Conservation (phyloP, 2,329 filamentous ascomycete genomes). For the Colletotrichum spinosum region DNA sequence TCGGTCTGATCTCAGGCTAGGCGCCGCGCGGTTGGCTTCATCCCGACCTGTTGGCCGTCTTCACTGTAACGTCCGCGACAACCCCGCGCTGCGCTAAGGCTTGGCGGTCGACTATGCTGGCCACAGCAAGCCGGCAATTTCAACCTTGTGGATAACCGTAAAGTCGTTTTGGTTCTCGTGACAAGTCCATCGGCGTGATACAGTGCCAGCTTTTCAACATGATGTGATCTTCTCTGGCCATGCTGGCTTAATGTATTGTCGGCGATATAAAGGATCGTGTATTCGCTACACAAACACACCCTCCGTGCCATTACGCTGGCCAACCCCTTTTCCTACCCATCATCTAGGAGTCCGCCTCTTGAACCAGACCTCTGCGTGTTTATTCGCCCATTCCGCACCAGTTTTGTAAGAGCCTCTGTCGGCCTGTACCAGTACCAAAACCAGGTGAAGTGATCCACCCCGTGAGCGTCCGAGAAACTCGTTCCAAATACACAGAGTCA, state of each 20-base stretch:
- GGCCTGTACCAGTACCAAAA: too few relatives aligned
- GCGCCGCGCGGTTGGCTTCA: slow-evolving; percentile 8
- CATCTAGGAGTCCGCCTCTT: too few relatives aligned
- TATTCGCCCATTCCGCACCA: too few relatives aligned
- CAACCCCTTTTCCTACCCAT: too few relatives aligned
- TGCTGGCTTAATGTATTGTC: too few relatives aligned
- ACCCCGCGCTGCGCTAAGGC: slow-evolving; percentile 2
- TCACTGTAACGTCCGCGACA: not conserved
- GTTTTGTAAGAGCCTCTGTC: too few relatives aligned
- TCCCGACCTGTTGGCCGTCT: slow-evolving; percentile 1
- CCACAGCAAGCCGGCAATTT: not conserved
- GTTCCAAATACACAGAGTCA: not conserved
- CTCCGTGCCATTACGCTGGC: too few relatives aligned
- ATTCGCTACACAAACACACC: too few relatives aligned
- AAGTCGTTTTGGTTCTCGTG: slow-evolving; percentile 4
- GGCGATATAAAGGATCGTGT: too few relatives aligned
- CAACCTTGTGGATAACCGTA: not conserved
- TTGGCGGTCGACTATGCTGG: slow-evolving; percentile 8
- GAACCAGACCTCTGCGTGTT: too few relatives aligned
- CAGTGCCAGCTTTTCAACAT: slow-evolving; percentile 17
- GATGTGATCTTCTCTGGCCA: too few relatives aligned
- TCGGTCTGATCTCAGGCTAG: not conserved
- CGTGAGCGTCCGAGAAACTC: not conserved
- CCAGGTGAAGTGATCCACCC: not conserved
- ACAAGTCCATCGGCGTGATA: slow-evolving; percentile 11